Evolutionary conservation across 352 stramenopile species (phyloP).

Genomic region (Pythium brachiatum): DNA sequence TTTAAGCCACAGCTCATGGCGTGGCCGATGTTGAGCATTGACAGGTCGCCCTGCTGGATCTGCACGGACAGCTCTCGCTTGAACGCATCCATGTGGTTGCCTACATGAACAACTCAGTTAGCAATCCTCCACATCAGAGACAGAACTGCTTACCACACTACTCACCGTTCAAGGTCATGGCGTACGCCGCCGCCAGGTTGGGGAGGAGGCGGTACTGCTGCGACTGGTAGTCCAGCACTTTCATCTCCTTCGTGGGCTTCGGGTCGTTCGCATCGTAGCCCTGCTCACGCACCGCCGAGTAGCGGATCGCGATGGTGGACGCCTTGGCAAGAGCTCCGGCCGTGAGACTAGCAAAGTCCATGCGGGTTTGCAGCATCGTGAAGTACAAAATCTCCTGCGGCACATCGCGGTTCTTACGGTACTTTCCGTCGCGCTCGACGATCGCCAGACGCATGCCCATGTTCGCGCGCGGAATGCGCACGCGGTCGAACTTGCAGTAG

Average conservation of each 20-base stretch:
- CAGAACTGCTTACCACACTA: background rate
- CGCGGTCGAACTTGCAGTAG: conserved; percentile 54
- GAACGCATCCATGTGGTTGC: conserved; percentile 56
- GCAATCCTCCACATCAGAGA: background rate
- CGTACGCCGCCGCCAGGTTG: conserved; percentile 89
- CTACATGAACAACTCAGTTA: conserved; percentile 16
- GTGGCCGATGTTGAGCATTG: conserved; percentile 47
- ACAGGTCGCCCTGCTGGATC: conserved; percentile 39
- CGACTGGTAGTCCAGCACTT: conserved; percentile 94
- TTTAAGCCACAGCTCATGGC: conserved; percentile 67
- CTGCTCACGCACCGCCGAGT: conserved; percentile 91
- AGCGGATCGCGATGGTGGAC: conserved; percentile 92
- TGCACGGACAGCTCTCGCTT: conserved; percentile 37
- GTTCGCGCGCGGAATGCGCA: conserved; percentile 56
- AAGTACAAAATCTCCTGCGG: conserved; percentile 68
- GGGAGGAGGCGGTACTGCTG: conserved; percentile 95
- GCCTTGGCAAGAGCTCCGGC: conserved; percentile 77
- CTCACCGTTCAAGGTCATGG: conserved; percentile 71
- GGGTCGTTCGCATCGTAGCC: conserved; percentile 66
- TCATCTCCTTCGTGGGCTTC: conserved; percentile 61
- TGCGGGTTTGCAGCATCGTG: conserved; percentile 79
- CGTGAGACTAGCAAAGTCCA: conserved; percentile 55
- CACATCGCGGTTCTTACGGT: conserved; percentile 49
- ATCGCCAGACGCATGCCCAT: conserved; percentile 67
- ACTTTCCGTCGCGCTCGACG: conserved; percentile 57